Base-by-base conservation (phyloP, 2,329 filamentous ascomycete species). In the Xylaria hypoxylon region DNA sequence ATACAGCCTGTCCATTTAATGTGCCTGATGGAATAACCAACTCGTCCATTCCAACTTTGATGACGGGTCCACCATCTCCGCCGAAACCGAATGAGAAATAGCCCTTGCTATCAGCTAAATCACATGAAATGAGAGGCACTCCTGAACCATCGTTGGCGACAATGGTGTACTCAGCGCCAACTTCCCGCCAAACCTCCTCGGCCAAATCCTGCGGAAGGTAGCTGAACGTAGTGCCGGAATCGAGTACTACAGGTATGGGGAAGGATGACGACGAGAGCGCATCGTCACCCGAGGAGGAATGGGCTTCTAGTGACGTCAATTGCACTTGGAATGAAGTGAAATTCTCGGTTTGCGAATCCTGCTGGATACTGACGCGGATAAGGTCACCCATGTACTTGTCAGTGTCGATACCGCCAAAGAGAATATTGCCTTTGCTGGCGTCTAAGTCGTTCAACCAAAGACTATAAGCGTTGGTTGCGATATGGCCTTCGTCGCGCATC, bases 331-430 rank as follows among this genome's bases (percentile, higher is more conserved):
- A 87, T 7, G 85, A 81, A 26, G 79, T 80, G 65, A 80, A 84
- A 35, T 59, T 72, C 69, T 56, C 57, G 33, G 73, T 82, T 58
- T 76, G 69, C 53, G 81, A 76, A 64, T 79, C 75, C 59, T 83
- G 76, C 71, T 88, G 80, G 67, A 93, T 82, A 17, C 89, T 83
- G 31, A 94, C 81, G 5, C 84, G 86, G 51, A 84, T 83, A 35
- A 94, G 82, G 2, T 86, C 77, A 53, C 91, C 92, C 0, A 82
- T 76, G 78, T 89, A 96, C 76, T 94, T 94, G 65, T 85, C 86
- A 0, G 87, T 92, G 76, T 95, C 92, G 65, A 94, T 88, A n/a
- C 91, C 92, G 44, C 92, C 92, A 71, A 95, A 96, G 1, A 95
- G 81, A 66, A 95, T 90, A 71, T 82, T 90, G 40, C 92, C 92